Evolutionary conservation across 345 rosid genomes (phyloP), one percentile per base, ranked within the genome.

Genomic region (Hibiscus mutabilis): DNA sequence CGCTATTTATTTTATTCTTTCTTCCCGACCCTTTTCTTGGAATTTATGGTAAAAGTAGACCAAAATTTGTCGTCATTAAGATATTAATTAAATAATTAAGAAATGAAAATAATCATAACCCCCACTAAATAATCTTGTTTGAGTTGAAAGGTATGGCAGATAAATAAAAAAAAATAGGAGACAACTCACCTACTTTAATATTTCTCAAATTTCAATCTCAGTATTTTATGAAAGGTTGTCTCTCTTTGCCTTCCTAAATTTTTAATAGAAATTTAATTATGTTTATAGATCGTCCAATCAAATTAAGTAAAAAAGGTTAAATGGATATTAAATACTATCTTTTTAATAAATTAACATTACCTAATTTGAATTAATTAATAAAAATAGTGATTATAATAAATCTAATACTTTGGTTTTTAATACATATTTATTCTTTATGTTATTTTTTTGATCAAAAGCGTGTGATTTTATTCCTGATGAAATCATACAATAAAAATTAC

Each of bases 141-240:
- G 15, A 4, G 0, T 49, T 49, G 55, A 49, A 49, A 14, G 19
- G 7, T 5, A 31, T 31, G 31, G 37, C 12, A 22, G 55, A 65
- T 42, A 42, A 42, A 65, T 64, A 19, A 19, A 63, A n/a, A 37
- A 8, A 37, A 8, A 22, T 14, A 21, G 19, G 55, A 22, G 69
- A 65, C 53, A 65, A 65, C 69, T 65, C 69, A 44, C 69, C 69
- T 42, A 22, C 69, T 24, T 58, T 24, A 5, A 27, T 14, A 6
- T 66, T 66, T 25, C 13, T 58, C 24, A 24, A 58, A 46, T 25
- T 44, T 24, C 57, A 46, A 22, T 46, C 13, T 44, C 69, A 5
- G 14, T 65, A 24, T 58, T 58, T 24, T 58, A 24, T 58, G 29
- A 57, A 58, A 46, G 24, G 3, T 44, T 24, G n/a, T 49, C 55